Conservation (phyloP, 345 rosid genomes). For the Adansonia digitata region DNA sequence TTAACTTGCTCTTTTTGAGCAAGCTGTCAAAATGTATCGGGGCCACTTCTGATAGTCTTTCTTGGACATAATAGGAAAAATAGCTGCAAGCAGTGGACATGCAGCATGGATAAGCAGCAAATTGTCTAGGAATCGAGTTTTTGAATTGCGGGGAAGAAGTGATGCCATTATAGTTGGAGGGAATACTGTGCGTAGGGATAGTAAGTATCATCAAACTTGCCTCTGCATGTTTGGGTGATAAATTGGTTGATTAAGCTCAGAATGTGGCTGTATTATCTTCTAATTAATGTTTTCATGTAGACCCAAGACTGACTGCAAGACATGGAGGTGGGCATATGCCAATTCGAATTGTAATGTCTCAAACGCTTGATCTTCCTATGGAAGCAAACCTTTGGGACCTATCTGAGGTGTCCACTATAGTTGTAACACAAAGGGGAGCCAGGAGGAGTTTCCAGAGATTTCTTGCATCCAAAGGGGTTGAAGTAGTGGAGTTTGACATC, state of each 20-base stretch:
- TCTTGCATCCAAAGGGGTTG: conserved; percentile 85
- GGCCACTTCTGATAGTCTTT: background rate
- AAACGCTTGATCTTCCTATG: conserved; percentile 78
- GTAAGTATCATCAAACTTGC: conserved; percentile 30
- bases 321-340: conserved; percentile 90
- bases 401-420: conserved; percentile 75
- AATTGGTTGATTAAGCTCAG: background rate
- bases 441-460: conserved; percentile 75
- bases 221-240: background rate
- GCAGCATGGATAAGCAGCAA: conserved; percentile 94
- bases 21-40: background rate
- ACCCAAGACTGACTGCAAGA: conserved; percentile 84
- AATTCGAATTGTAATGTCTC: conserved; percentile 74
- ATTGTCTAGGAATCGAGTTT: conserved; percentile 69
- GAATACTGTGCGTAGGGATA: conserved; percentile 78
- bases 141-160: conserved; percentile 77
- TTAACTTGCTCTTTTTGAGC: background rate
- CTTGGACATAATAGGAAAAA: conserved; percentile 59
- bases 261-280: background rate
- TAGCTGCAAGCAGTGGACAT: conserved; percentile 90
- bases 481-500: conserved; percentile 94
- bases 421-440: conserved; percentile 90
- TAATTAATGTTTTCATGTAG: conserved; percentile 31
- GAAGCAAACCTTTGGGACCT: conserved; percentile 89
- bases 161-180: conserved; percentile 95